Percentiles rank a stretch among this genome's conserved stretches.
phyloP scores from a whole-genome alignment of 108 stramenopile genomes.

The Cyclostephanos tholiformis region DNA sequence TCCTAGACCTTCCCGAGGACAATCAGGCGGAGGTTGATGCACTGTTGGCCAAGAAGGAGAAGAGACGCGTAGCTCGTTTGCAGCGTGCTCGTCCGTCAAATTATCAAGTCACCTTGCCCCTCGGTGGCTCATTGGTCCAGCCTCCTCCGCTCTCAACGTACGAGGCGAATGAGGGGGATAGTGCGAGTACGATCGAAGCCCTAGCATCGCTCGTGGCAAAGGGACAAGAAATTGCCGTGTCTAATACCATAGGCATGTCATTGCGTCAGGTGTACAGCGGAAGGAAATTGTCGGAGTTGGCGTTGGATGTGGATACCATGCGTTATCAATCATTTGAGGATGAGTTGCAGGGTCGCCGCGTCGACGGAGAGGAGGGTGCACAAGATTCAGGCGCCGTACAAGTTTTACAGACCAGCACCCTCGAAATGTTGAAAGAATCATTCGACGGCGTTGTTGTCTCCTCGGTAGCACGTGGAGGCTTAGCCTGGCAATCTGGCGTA shows the following conservation, averaged over 20 bases:
- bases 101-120: slow-evolving; percentile 55
- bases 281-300: slow-evolving; percentile 51
- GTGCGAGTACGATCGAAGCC: slow-evolving; percentile 10
- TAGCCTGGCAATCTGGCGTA: slow-evolving; percentile 72
- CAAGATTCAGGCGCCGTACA: slow-evolving; percentile 26
- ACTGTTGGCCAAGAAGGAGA: slow-evolving; percentile 50
- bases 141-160: slow-evolving; percentile 3
- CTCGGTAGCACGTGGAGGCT: slow-evolving; percentile 53
- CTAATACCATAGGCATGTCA: slow-evolving; percentile 59
- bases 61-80: slow-evolving; percentile 34
- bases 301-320: slow-evolving; percentile 69
- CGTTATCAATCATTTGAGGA: slow-evolving; percentile 53
- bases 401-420: slow-evolving; percentile 46
- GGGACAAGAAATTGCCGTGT: slow-evolving; percentile 39
- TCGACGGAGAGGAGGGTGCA: slow-evolving; percentile 4
- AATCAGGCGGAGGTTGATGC: slow-evolving; percentile 52
- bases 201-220: slow-evolving; percentile 45
- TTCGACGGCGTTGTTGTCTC: slow-evolving; percentile 72
- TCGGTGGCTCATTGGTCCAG: slow-evolving; percentile 19
- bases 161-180: not conserved
- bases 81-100: slow-evolving; percentile 24
- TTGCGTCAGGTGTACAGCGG: slow-evolving; percentile 62
- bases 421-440: slow-evolving; percentile 44
- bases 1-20: slow-evolving; percentile 26
- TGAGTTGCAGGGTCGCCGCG: slow-evolving; percentile 42